Percentiles rank a stretch among this genome's conserved stretches.
These are phyloP conservation scores for Dipodascus geniculatus DNA, from an alignment of 805 yeast genomes.

Conservation along the genomic window DNA sequence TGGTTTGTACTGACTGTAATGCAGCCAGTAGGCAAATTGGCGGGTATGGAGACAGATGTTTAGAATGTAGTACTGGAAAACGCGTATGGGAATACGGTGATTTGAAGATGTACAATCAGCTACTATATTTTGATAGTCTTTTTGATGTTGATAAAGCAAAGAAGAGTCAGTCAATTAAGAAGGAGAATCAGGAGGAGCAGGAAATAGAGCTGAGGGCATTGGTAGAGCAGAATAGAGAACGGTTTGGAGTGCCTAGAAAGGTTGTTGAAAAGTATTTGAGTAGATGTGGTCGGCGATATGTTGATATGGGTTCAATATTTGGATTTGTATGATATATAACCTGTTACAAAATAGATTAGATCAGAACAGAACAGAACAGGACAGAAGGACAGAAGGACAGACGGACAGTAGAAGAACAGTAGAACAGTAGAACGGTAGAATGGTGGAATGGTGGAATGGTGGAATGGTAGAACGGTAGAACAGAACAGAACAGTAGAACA, in stretches of 20 bases:
- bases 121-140: conserved; percentile 62
- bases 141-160: conserved; percentile 78
- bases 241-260: conserved; percentile 40
- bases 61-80: conserved; percentile 57
- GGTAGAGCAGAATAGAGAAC: conserved; percentile 67
- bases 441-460: no score
- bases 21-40: conserved; percentile 71
- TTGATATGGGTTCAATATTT: conserved; percentile 74
- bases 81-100: conserved; percentile 70
- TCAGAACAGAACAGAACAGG: no score
- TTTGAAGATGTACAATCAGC: conserved; percentile 73
- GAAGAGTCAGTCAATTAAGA: conserved; percentile 17
- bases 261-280: conserved; percentile 63
- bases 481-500: no score
- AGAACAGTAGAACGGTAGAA: no score
- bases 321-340: conserved; percentile 11
- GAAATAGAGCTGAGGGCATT: conserved; percentile 40
- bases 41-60: conserved; percentile 80
- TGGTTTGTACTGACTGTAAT: conserved; percentile 82
- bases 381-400: no score
- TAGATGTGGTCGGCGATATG: conserved; percentile 82
- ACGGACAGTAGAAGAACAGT: no score
- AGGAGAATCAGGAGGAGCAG: conserved; percentile 34
- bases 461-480: no score
- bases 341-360: no score